phyloP scores from a whole-genome alignment of 441 rosid genomes.

The Populus hybrid region DNA sequence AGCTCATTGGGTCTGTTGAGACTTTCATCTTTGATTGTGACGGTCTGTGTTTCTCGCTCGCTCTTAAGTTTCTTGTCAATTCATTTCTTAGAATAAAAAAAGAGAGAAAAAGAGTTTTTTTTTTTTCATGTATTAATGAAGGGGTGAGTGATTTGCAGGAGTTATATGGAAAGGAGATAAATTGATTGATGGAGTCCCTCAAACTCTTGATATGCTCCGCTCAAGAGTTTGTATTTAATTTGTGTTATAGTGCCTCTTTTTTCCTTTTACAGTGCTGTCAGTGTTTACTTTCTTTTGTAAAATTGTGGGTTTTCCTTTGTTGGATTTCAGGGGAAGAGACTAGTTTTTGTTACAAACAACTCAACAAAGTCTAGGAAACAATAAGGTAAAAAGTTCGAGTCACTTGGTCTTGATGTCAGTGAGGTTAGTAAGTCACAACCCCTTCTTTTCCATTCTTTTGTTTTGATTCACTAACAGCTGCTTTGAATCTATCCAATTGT shows the following conservation, averaged over 20 bases:
- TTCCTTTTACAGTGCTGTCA: neutral
- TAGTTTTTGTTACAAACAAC: slow-evolving; percentile 90
- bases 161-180: slow-evolving; percentile 94
- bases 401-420: slow-evolving; percentile 67
- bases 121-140: neutral
- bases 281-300: neutral
- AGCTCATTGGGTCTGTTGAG: slow-evolving; percentile 74
- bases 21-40: slow-evolving; percentile 95
- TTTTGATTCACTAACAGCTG: neutral
- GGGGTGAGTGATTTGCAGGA: slow-evolving; percentile 38
- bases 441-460: neutral
- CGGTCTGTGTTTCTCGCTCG: slow-evolving; percentile 33
- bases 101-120: too few relatives aligned
- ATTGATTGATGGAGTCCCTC: slow-evolving; percentile 76
- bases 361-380: slow-evolving; percentile 85
- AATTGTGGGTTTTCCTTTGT: neutral
- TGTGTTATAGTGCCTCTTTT: neutral
- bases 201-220: slow-evolving; percentile 72
- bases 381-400: slow-evolving; percentile 67
- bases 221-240: slow-evolving; percentile 44
- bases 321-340: slow-evolving; percentile 63
- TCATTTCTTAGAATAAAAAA: neutral
- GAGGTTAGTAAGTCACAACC: slow-evolving; percentile 44
- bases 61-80: neutral
- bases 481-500: slow-evolving; percentile 4